Conservation (phyloP, 192 early-diverging fungal species). For the Chytriomyces sp. region DNA sequence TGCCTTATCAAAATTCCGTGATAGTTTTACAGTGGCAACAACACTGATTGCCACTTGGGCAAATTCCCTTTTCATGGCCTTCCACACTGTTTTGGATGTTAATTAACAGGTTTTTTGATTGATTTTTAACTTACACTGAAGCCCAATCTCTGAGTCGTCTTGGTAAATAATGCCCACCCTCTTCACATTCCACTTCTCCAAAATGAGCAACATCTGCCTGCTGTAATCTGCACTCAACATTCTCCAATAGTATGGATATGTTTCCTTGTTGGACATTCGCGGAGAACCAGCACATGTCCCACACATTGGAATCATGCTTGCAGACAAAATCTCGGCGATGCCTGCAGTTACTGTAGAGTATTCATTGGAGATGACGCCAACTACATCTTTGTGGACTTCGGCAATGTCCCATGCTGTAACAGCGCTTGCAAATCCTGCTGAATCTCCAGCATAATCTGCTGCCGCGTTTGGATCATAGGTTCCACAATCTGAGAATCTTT, state of each 20-base stretch:
- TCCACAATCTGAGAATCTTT: slow-evolving; percentile 25
- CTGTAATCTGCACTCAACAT: not conserved
- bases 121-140: not conserved
- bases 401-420: not conserved
- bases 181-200: slow-evolving; percentile 11
- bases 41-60: too few species aligned
- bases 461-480: not conserved
- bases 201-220: not conserved
- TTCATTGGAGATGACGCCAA: slow-evolving; percentile 20
- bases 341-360: not conserved
- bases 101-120: too few species aligned
- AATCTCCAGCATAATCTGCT: not conserved
- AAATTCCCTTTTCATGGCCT: too few species aligned
- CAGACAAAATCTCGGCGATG: slow-evolving; percentile 2
- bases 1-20: too few species aligned
- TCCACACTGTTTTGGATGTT: too few species aligned
- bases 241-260: slow-evolving; percentile 5
- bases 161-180: slow-evolving; percentile 16
- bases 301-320: not conserved
- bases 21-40: too few species aligned
- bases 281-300: not conserved
- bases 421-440: slow-evolving; percentile 6
- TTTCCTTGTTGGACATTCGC: not conserved
- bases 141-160: slow-evolving; percentile 11
- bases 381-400: slow-evolving; percentile 1